Percentiles rank a stretch among this genome's conserved stretches.
Evolutionary conservation across 2,329 filamentous ascomycete species (phyloP).

Genomic region (Didymella segeticola): DNA sequence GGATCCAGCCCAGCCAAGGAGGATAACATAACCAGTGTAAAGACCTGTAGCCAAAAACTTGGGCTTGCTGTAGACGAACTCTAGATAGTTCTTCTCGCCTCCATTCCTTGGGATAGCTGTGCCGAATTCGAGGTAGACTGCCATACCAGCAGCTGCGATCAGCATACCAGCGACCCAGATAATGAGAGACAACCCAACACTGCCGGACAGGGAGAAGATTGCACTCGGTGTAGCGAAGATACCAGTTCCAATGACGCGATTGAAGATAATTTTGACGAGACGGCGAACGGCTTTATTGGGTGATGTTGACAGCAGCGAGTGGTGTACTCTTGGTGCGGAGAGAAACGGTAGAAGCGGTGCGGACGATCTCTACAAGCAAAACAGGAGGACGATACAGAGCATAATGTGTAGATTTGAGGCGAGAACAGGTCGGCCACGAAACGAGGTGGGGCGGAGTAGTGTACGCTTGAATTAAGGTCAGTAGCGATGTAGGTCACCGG

Average conservation of each 20-base stretch:
- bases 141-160: conserved; percentile 67
- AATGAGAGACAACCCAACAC: conserved; percentile 67
- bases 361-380: no score
- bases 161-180: conserved; percentile 69
- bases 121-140: conserved; percentile 72
- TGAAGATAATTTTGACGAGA: no score
- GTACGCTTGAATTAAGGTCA: no score
- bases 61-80: conserved; percentile 67
- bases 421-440: no score
- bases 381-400: no score
- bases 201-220: conserved; percentile 64
- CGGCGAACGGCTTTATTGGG: no score
- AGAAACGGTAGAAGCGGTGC: no score
- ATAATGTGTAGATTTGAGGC: no score
- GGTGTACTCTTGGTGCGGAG: no score
- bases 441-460: no score
- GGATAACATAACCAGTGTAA: conserved; percentile 66
- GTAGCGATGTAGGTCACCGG: no score
- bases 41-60: conserved; percentile 67
- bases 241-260: conserved; percentile 71
- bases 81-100: conserved; percentile 71
- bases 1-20: conserved; percentile 68
- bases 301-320: no score
- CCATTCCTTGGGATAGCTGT: conserved; percentile 70
- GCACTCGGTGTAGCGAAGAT: conserved; percentile 70